These are phyloP conservation scores for Venustampulla echinocandica DNA, from an alignment of 495 filamentous ascomycete species.

Conservation along the genomic window DNA sequence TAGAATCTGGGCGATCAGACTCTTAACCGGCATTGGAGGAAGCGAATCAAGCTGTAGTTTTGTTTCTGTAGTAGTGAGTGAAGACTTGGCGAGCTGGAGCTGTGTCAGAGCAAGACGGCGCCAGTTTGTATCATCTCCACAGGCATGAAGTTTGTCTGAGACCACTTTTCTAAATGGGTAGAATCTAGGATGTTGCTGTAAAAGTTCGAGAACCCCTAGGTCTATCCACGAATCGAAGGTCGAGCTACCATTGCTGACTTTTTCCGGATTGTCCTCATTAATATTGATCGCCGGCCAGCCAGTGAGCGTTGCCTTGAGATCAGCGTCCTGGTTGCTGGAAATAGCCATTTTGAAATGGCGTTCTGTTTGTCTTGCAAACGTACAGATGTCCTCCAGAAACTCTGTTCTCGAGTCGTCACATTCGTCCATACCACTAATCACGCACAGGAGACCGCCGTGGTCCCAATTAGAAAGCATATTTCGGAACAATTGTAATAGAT, in stretches of 20 bases:
- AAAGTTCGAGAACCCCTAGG: background rate
- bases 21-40: too few relatives aligned
- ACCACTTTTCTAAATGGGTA: background rate
- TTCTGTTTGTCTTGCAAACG: conserved; percentile 1
- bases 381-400: conserved; percentile 6
- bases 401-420: conserved; percentile 5
- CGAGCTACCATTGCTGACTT: background rate
- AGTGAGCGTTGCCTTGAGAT: background rate
- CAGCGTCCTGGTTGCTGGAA: conserved; percentile 1
- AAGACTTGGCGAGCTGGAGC: background rate
- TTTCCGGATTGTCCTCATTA: too few relatives aligned
- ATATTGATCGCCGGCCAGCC: background rate
- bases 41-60: background rate
- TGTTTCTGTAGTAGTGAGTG: background rate
- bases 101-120: background rate
- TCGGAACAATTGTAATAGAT: conserved; percentile 16
- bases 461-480: conserved; percentile 4
- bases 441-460: conserved; percentile 8
- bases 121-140: background rate
- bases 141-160: background rate
- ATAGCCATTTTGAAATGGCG: conserved; percentile 10
- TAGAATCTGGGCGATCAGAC: too few relatives aligned
- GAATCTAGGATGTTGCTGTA: background rate
- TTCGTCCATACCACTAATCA: conserved; percentile 20
- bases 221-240: background rate